phyloP scores from a whole-genome alignment of 805 yeast genomes.

The Metschnikowia orientalis region DNA sequence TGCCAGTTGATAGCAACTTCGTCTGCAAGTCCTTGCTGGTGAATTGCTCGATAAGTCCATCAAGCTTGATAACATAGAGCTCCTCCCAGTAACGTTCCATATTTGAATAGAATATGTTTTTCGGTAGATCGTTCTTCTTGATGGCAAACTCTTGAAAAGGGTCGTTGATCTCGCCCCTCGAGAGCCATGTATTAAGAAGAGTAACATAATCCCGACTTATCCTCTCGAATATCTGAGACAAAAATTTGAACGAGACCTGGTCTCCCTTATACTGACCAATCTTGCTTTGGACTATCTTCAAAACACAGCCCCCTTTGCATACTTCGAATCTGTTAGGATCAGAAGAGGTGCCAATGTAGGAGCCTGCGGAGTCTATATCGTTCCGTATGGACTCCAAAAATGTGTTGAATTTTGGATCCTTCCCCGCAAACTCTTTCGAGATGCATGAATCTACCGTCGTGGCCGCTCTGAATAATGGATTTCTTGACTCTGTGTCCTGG shows the following conservation, averaged over 20 bases:
- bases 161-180: conserved; percentile 68
- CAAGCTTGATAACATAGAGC: conserved; percentile 66
- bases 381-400: conserved; percentile 36
- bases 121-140: conserved; percentile 21
- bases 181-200: conserved; percentile 78
- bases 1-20: conserved; percentile 78
- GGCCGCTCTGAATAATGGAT: conserved; percentile 16
- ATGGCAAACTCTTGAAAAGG: conserved; percentile 80
- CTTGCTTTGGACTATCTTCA: conserved; percentile 57
- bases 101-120: conserved; percentile 29
- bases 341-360: conserved; percentile 43
- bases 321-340: conserved; percentile 47
- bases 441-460: conserved; percentile 13
- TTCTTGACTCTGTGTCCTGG: conserved; percentile 40
- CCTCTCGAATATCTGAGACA: conserved; percentile 48
- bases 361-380: conserved; percentile 41
- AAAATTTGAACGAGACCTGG: conserved; percentile 46
- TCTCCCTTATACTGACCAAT: conserved; percentile 65
- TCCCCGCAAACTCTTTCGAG: conserved; percentile 8
- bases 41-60: conserved; percentile 70
- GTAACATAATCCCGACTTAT: conserved; percentile 60
- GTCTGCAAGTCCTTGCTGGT: conserved; percentile 48
- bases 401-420: conserved; percentile 26
- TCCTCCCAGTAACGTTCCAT: conserved; percentile 70
- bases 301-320: conserved; percentile 75